Base-by-base conservation (phyloP, 768 basidiomycete genomes). In the Kwoniella bestiolae region DNA sequence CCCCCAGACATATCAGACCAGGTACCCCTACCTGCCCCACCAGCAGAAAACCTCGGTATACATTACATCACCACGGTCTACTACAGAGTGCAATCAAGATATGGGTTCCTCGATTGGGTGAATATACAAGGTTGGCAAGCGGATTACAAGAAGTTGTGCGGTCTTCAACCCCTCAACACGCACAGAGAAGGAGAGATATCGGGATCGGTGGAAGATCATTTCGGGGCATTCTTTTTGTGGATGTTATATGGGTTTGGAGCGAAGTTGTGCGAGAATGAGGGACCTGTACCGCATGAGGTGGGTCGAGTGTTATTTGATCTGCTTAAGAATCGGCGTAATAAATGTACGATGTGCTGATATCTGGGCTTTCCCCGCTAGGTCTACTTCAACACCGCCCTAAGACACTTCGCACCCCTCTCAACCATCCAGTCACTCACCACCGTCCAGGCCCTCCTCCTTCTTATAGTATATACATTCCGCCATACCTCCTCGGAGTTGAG, bases 41-140 rank as follows among this genome's bases (percentile, higher is more conserved):
- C 57, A 6, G 18, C 57, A 21, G 57, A 59, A 28, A 46, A 34
- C 18, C 14, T 59, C 1, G 57, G 57, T 14, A 59, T 38, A 16
- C 57, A 46, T 31, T 59, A 59, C 35, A 59, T 59, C 35, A 21
- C 57, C 16, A 59, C 57, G 41, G 57, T 59, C n/a, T 59, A 59
- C 28, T 59, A 59, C 28, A 29, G 57, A 6, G 34, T 59, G 25
- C 57, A 59, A 59, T 18, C 57, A 28, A 16, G 57, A 46, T 59
- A 59, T 47, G 57, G 57, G 9, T 59, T 59, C 29, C 11, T 59
- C 11, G 57, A 59, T 41, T 59, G 57, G 57, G 23, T 59, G n/a
- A 41, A n/a, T 47, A 46, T 59, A n/a, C 57, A 59, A 21, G 29
- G 5, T 46, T 59, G 57, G 57, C 57, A 59, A 47, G 23, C 41